A percentile compares a stretch with the other conserved stretches of the same genome.
These are phyloP conservation scores for Vitis rotundifolia DNA, from an alignment of 164 flowering plant species.

Conservation along the genomic window DNA sequence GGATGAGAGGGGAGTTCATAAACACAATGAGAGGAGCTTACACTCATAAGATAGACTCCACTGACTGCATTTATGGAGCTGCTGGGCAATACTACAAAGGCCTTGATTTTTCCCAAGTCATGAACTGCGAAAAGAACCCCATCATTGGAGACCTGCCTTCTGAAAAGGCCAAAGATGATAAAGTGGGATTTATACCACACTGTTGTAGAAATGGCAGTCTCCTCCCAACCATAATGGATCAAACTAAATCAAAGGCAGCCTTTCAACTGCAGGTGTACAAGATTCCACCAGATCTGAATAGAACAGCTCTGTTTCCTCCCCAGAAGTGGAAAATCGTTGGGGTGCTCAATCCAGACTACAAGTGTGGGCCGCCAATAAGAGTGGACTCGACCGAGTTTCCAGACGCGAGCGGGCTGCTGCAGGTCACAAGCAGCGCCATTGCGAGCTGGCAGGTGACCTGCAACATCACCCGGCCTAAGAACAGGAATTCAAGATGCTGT, in stretches of 20 bases:
- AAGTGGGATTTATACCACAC: conserved; percentile 48
- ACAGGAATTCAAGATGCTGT: conserved; percentile 39
- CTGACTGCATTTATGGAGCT: conserved; percentile 57
- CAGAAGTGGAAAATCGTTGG: conserved; percentile 62
- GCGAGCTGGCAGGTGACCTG: conserved; percentile 71
- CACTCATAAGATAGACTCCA: conserved; percentile 35
- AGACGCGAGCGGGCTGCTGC: conserved; percentile 45
- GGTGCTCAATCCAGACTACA: conserved; percentile 45
- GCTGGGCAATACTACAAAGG: conserved; percentile 40
- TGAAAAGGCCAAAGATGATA: conserved; percentile 40
- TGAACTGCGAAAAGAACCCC: conserved; percentile 58
- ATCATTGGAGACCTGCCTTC: conserved; percentile 53
- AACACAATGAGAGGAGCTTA: conserved; percentile 62
- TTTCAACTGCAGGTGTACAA: conserved; percentile 60
- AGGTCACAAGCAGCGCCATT: conserved; percentile 26
- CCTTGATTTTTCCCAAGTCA: conserved; percentile 52
- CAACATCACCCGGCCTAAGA: conserved; percentile 56
- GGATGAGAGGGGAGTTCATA: conserved; percentile 79
- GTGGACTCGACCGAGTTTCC: conserved; percentile 49
- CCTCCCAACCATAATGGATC: conserved; percentile 51
- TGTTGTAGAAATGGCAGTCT: conserved; percentile 63
- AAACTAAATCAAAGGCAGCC: conserved; percentile 33
- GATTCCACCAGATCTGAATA: conserved; percentile 61
- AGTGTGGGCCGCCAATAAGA: conserved; percentile 50
- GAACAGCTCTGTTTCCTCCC: conserved; percentile 52